Conservation (phyloP, 495 filamentous ascomycete genomes). For the Letharia columbiana region DNA sequence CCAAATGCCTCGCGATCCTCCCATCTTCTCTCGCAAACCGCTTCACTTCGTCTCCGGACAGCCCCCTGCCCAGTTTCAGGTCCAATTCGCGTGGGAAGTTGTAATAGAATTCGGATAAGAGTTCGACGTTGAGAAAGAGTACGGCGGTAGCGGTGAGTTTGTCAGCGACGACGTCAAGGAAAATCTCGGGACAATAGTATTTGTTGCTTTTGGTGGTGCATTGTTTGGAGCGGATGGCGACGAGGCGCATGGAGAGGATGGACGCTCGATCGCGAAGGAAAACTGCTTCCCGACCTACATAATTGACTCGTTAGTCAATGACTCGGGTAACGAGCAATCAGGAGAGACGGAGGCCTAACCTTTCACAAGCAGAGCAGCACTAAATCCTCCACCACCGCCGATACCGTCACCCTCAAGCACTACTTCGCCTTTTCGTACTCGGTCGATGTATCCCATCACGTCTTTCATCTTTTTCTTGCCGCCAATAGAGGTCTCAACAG, state of each 20-base stretch:
- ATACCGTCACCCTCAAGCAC: conserved; percentile 72
- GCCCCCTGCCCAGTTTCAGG: conserved; percentile 68
- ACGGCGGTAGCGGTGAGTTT: conserved; percentile 93
- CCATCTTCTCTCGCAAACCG: conserved; percentile 87
- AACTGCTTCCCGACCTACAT: conserved; percentile 71
- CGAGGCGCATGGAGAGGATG: conserved; percentile 79
- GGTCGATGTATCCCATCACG: conserved; percentile 85
- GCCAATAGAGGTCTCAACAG: conserved; percentile 64
- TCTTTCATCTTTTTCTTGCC: conserved; percentile 78
- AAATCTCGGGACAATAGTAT: conserved; percentile 94
- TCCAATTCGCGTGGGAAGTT: conserved; percentile 93
- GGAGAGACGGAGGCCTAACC: conserved; percentile 42
- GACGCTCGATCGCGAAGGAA: conserved; percentile 89
- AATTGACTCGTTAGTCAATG: neutral
- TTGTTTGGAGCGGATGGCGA: conserved; percentile 78
- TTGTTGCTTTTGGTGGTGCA: conserved; percentile 66
- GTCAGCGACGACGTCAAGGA: conserved; percentile 92
- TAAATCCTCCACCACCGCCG: conserved; percentile 87
- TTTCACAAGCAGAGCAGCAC: conserved; percentile 65
- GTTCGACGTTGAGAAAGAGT: conserved; percentile 94
- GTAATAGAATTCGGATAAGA: conserved; percentile 94
- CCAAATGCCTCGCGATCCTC: conserved; percentile 77
- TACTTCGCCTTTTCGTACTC: conserved; percentile 73
- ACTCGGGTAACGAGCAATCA: neutral
- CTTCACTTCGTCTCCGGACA: conserved; percentile 72